phyloP scores from a whole-genome alignment of 345 rosid species.

The Eucalyptus regnans region DNA sequence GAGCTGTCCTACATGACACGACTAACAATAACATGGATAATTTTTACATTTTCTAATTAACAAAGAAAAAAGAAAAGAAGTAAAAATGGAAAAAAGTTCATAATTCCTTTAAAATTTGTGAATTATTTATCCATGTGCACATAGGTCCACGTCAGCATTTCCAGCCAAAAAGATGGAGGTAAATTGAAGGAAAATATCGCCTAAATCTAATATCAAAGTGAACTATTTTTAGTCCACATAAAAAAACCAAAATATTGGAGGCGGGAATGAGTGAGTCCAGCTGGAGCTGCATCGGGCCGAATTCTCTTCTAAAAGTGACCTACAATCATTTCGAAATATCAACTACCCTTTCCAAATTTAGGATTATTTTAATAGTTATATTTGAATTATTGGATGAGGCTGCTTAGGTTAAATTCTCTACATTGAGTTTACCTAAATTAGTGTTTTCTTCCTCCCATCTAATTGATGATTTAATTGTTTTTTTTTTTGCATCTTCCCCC shows the following conservation, averaged over 20 bases:
- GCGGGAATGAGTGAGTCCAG: neutral
- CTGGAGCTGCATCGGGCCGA: neutral
- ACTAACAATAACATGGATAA: fast-evolving
- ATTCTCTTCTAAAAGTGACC: neutral
- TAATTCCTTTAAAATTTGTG: neutral
- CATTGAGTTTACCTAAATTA: neutral
- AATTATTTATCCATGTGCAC: neutral
- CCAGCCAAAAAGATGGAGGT: neutral
- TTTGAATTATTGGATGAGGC: neutral
- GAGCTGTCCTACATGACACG: fast-evolving
- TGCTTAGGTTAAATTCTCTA: neutral
- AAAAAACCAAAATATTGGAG: neutral
- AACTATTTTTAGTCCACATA: neutral
- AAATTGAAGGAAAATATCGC: neutral
- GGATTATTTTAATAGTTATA: neutral
- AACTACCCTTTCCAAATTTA: neutral
- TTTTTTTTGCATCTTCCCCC: neutral
- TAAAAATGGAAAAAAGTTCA: neutral
- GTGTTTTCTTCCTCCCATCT: neutral
- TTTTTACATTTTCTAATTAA: neutral
- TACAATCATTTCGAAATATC: neutral
- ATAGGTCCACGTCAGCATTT: neutral
- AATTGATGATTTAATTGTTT: neutral
- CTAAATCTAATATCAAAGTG: neutral
- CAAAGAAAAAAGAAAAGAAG: neutral